These are phyloP conservation scores for Candolleomyces efflorescens DNA, from an alignment of 768 basidiomycete species.

Conservation along the genomic window DNA sequence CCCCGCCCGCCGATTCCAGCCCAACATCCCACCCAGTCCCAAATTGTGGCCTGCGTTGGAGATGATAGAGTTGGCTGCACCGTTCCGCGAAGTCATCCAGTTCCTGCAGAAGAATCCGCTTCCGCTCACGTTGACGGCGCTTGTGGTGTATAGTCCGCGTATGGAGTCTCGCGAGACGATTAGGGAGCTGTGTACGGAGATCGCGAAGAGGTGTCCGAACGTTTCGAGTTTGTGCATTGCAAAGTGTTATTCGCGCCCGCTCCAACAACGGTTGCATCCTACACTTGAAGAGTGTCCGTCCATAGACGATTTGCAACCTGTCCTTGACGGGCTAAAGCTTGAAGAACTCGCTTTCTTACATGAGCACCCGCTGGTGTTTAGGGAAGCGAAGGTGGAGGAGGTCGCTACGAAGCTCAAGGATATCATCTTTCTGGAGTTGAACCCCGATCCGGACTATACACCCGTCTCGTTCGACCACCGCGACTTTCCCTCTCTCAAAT, in stretches of 20 bases:
- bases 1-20: conserved; percentile 1
- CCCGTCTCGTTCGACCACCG: conserved; percentile 29
- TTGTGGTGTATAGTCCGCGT: conserved; percentile 48
- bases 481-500: conserved; percentile 28
- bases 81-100: conserved; percentile 38
- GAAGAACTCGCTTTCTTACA: conserved; percentile 34
- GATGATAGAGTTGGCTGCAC: not conserved
- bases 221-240: conserved; percentile 43
- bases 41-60: not conserved
- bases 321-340: conserved; percentile 30
- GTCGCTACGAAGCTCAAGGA: conserved; percentile 44
- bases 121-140: conserved; percentile 43
- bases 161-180: conserved; percentile 40
- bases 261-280: not conserved
- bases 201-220: conserved; percentile 45
- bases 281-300: conserved; percentile 16
- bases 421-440: conserved; percentile 40
- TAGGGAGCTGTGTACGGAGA: conserved; percentile 35
- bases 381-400: conserved; percentile 38
- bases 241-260: conserved; percentile 15
- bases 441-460: conserved; percentile 28
- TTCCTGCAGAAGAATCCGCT: conserved; percentile 43
- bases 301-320: conserved; percentile 30
- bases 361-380: conserved; percentile 33
- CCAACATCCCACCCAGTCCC: not conserved